A percentile compares a stretch with the other conserved stretches of the same genome.
Evolutionary conservation across 805 yeast genomes (phyloP).

Genomic region (Kodamaea laetipori): DNA sequence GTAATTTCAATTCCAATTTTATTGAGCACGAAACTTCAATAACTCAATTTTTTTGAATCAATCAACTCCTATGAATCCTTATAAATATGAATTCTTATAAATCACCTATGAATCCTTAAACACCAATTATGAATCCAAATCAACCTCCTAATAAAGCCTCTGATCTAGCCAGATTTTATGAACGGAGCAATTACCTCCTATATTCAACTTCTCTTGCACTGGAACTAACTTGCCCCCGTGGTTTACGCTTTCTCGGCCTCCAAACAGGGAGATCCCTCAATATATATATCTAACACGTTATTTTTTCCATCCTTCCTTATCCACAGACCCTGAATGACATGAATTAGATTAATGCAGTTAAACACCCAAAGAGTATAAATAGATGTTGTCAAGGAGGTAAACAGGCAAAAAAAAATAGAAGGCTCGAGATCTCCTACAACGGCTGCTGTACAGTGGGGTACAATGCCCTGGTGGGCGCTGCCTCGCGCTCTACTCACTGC

Average conservation of each 20-base stretch:
- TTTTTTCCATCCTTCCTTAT: not conserved
- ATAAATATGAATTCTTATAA: not conserved
- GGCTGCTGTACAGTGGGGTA: not conserved
- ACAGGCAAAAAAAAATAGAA: constrained; percentile 5
- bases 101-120: no score
- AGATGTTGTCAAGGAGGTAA: constrained; percentile 7
- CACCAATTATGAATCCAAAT: not conserved
- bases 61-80: no score
- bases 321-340: constrained; percentile 6
- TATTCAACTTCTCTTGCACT: no score
- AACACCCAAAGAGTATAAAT: constrained; percentile 3
- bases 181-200: not conserved
- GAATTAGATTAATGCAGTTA: constrained; percentile 1
- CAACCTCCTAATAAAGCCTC: not conserved
- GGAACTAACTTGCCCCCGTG: not conserved
- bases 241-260: not conserved
- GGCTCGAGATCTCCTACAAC: constrained; percentile 2
- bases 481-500: no score
- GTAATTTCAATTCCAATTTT: no score
- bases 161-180: constrained; percentile 2
- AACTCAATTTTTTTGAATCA: no score
- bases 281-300: constrained; percentile 1
- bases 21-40: no score
- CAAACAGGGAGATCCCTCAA: not conserved
- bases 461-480: not conserved